These are phyloP conservation scores for Hondaea fermentalgiana DNA, from an alignment of 108 stramenopile species.

Conservation along the genomic window DNA sequence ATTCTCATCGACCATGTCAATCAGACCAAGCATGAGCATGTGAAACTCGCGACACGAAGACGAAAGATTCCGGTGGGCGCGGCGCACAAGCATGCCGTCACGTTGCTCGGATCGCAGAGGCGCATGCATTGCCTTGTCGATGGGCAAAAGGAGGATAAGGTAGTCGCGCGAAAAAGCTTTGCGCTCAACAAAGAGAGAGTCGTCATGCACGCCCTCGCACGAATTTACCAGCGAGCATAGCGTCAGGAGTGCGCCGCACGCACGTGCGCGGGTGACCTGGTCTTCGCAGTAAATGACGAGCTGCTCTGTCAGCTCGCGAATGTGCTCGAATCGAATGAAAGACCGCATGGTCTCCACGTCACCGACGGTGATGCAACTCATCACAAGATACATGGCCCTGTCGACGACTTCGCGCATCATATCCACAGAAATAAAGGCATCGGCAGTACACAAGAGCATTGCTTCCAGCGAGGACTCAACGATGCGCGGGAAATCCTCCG, in stretches of 20 bases:
- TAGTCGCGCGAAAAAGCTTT: not conserved
- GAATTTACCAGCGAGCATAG: not conserved
- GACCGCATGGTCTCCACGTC: not conserved
- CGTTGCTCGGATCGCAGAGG: not conserved
- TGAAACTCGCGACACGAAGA: not conserved
- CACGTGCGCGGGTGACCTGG: not conserved
- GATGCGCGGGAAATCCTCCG: not conserved
- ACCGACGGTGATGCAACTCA: not conserved
- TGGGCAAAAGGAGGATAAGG: not conserved
- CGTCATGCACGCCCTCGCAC: not conserved
- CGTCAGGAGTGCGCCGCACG: not conserved
- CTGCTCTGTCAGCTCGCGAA: not conserved
- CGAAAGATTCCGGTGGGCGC: not conserved
- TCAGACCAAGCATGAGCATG: not conserved
- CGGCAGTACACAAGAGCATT: not conserved
- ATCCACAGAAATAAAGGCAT: not conserved
- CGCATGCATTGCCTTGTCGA: not conserved
- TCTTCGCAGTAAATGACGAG: slow-evolving; percentile 7
- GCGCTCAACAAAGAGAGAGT: not conserved
- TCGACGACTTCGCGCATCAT: not conserved
- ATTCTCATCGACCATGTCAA: not conserved
- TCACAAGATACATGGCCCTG: not conserved
- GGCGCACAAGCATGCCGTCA: not conserved
- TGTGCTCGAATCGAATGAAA: not conserved
- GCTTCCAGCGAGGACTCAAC: not conserved